A percentile compares a stretch with the other conserved stretches of the same genome.
These are phyloP conservation scores for Apiotrichum mycotoxinovorans DNA, from an alignment of 1,284 basidiomycete genomes.

Conservation along the genomic window DNA sequence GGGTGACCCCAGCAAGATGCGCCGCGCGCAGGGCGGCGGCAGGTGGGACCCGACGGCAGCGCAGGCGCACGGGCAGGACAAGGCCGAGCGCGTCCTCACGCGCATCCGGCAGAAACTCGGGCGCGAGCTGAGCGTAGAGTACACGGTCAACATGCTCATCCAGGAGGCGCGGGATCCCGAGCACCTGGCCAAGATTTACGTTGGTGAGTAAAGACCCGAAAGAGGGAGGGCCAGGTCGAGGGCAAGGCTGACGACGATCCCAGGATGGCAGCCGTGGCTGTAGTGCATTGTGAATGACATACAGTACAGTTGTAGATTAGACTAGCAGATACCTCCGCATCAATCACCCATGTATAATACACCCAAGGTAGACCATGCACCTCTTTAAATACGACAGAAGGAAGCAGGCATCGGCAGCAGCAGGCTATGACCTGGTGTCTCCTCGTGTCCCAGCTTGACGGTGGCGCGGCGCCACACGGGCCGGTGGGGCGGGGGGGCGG, in stretches of 20 bases:
- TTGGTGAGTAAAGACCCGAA: constrained; percentile 52
- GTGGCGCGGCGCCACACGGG: no score
- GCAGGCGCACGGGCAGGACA: constrained; percentile 61
- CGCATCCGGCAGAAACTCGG: constrained; percentile 78
- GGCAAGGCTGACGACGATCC: background rate
- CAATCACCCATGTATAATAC: background rate
- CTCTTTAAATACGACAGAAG: no score
- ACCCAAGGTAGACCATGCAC: background rate
- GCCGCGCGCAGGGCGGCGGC: constrained; percentile 35
- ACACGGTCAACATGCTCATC: constrained; percentile 89
- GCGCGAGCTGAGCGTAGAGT: constrained; percentile 80
- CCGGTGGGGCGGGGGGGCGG: no score
- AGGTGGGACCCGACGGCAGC: constrained; percentile 10
- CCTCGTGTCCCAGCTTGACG: no score
- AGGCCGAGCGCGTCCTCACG: constrained; percentile 81
- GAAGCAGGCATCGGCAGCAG: no score
- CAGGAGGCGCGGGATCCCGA: constrained; percentile 76
- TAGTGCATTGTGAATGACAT: background rate
- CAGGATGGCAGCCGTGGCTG: constrained; percentile 28
- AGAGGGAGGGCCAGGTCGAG: no score
- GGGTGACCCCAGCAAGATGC: constrained; percentile 60
- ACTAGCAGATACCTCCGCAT: background rate
- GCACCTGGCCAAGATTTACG: constrained; percentile 75
- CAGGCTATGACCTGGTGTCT: no score
- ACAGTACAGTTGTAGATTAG: background rate